Evolutionary conservation across 441 rosid genomes (phyloP), one percentile per base, ranked within the genome.

Genomic region (Manihot esculenta): DNA sequence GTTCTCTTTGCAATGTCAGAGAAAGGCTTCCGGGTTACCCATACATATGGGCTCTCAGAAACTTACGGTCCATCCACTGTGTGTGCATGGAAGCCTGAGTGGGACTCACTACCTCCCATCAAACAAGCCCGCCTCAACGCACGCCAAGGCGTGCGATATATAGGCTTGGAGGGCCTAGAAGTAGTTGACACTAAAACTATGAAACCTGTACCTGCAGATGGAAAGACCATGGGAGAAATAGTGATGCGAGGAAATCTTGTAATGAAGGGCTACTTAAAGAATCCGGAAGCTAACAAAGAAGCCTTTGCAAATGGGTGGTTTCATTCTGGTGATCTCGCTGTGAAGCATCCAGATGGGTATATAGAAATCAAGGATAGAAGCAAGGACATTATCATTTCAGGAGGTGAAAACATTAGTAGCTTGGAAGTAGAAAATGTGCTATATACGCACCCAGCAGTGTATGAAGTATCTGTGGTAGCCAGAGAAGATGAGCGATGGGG

Each of bases 361-460:
- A 86, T 93, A 21, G 93, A 95, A 77, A 86, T 95, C 44, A 91
- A 93, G 74, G 99, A 93, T 78, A 76, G 99, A 62, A 86, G 91
- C 20, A 95, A 94, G 78, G 98, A 92, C 74, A 81, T 91, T 54
- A 91, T 91, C 71, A 93, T 93, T 71, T 93, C 94, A 0, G 98
- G 97, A 13, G 99, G 97, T 0, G 99, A 94, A 73, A 95, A 91
- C 81, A 95, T 89, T 20, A 93, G 98, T 27, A 95, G 95, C 38
- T 79, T 95, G 49, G 98, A 91, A 81, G 80, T 93, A 0, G 97
- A 93, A 72, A 91, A 91, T 70, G 70, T 70, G 1, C 55, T 95
- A 0, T 95, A 91, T 78, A 69, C 78, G 7, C 96, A 89, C 71
- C 95, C 95, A 0, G 92, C 92, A 3, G 80, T 93, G 45, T 80